phyloP scores from a whole-genome alignment of 768 basidiomycete species.

The Phylloporus sp. region DNA sequence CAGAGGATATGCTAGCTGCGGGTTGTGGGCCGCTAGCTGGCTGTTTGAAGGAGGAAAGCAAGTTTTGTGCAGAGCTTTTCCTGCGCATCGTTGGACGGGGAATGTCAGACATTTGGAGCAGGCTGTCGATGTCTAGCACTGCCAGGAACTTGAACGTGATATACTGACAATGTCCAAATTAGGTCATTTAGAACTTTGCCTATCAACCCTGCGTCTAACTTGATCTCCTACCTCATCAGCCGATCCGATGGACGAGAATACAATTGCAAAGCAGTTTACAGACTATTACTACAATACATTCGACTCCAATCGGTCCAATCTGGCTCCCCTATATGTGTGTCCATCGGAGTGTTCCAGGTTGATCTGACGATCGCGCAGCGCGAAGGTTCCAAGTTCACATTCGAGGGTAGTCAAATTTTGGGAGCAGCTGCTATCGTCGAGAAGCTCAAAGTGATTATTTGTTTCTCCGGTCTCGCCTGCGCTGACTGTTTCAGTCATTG shows the following conservation, averaged over 20 bases:
- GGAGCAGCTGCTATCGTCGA: constrained; percentile 55
- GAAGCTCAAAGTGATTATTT: constrained; percentile 60
- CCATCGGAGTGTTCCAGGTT: constrained; percentile 23
- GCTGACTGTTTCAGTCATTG: constrained; percentile 38
- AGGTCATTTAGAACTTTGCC: constrained; percentile 6
- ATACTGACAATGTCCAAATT: constrained; percentile 12
- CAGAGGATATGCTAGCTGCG: constrained; percentile 32
- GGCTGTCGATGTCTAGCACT: constrained; percentile 2
- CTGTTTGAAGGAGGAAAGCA: constrained; percentile 67
- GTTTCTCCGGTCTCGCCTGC: not conserved
- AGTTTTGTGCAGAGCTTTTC: constrained; percentile 82
- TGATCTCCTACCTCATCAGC: constrained; percentile 12
- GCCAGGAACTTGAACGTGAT: not conserved
- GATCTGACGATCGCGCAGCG: constrained; percentile 48
- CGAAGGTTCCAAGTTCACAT: constrained; percentile 77
- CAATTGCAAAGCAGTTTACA: constrained; percentile 73
- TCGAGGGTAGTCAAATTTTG: constrained; percentile 57
- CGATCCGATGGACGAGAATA: constrained; percentile 66
- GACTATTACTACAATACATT: constrained; percentile 83
- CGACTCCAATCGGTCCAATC: constrained; percentile 51
- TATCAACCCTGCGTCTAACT: constrained; percentile 3
- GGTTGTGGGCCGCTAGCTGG: constrained; percentile 23
- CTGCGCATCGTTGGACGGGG: constrained; percentile 66
- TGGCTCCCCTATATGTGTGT: constrained; percentile 77
- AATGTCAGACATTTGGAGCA: constrained; percentile 25